Percentiles rank a stretch among this genome's conserved stretches.
Evolutionary conservation across 2,329 filamentous ascomycete species (phyloP).

Genomic region (Fusarium sororula): DNA sequence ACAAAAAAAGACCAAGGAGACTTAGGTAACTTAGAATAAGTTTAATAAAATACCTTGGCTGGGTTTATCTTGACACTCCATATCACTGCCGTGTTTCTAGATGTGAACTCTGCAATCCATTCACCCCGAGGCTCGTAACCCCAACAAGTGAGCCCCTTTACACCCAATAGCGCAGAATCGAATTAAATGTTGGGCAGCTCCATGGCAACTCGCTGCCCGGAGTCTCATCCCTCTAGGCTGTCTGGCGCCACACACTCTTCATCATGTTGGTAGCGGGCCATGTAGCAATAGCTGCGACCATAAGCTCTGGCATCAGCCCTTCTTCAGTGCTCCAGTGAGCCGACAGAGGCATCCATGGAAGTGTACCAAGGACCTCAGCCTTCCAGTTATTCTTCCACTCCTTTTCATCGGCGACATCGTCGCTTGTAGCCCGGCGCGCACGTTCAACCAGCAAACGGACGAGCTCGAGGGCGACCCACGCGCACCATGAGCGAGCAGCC

Average conservation of each 20-base stretch:
- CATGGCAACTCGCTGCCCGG: neutral
- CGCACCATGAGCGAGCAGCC: slow-evolving; percentile 83
- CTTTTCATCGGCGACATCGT: slow-evolving; percentile 45
- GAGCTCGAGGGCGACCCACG: slow-evolving; percentile 80
- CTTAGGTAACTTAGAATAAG: neutral
- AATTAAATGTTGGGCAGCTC: neutral
- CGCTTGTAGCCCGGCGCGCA: slow-evolving; percentile 50
- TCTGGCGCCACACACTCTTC: slow-evolving; percentile 55
- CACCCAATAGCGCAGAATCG: neutral
- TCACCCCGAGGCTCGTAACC: neutral
- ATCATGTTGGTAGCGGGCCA: slow-evolving; percentile 58
- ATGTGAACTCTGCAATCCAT: slow-evolving; percentile 1
- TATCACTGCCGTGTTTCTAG: slow-evolving; percentile 15
- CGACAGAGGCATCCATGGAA: slow-evolving; percentile 83
- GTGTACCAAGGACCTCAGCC: slow-evolving; percentile 73
- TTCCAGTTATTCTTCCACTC: slow-evolving; percentile 65
- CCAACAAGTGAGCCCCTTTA: neutral
- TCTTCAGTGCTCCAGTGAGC: slow-evolving; percentile 82
- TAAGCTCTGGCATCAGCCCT: slow-evolving; percentile 59
- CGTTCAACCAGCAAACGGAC: slow-evolving; percentile 66
- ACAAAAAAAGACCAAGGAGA: neutral
- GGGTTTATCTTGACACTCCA: neutral
- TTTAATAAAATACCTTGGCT: neutral
- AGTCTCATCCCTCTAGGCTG: slow-evolving; percentile 33
- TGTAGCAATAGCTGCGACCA: slow-evolving; percentile 53